Conservation (phyloP, 2,329 filamentous ascomycete species). For the Xylaria sp. region DNA sequence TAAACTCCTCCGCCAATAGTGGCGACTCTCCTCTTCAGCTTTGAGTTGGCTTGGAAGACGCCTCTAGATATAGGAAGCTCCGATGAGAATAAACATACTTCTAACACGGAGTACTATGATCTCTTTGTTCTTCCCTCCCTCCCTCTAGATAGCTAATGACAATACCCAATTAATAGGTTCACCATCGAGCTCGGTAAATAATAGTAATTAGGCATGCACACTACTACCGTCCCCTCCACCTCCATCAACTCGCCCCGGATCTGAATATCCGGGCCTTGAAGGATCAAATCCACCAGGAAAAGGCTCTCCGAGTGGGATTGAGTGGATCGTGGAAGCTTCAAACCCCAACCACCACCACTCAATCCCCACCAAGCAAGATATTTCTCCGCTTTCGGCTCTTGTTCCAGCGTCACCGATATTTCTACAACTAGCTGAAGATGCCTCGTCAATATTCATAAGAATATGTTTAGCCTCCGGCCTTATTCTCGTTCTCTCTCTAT, state of each 20-base stretch:
- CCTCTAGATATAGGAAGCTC: too few species aligned
- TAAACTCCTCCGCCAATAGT: too few species aligned
- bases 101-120: too few species aligned
- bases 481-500: not conserved
- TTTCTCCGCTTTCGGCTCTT: conserved; percentile 13
- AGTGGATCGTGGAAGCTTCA: conserved; percentile 24
- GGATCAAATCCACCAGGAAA: conserved; percentile 1
- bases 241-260: not conserved
- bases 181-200: not conserved
- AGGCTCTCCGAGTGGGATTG: not conserved
- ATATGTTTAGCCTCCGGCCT: not conserved
- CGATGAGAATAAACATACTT: too few species aligned
- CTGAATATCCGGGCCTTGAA: not conserved
- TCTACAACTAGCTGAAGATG: not conserved
- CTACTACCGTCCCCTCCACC: not conserved
- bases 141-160: not conserved
- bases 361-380: not conserved
- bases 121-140: not conserved
- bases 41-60: not conserved
- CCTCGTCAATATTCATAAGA: not conserved
- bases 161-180: not conserved
- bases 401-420: not conserved
- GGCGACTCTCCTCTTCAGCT: too few species aligned
- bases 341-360: conserved; percentile 1
- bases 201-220: not conserved